A percentile compares a stretch with the other conserved stretches of the same genome.
Evolutionary conservation across 441 rosid genomes (phyloP).

Genomic region (Brassica hybrid): DNA sequence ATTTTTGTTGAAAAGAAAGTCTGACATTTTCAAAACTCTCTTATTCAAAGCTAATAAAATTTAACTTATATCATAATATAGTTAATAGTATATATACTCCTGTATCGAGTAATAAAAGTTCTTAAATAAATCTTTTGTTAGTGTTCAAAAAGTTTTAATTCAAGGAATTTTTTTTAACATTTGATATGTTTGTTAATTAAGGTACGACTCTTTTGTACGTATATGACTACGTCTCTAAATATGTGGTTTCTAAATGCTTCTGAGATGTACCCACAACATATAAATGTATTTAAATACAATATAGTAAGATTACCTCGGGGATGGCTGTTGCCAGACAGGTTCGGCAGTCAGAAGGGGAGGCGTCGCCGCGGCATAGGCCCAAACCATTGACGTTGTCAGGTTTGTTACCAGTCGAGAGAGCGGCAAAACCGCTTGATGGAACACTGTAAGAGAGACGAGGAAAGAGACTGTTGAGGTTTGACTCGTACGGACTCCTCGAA

Average conservation of each 20-base stretch:
- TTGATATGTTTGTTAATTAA: not conserved
- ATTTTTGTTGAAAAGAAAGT: not conserved
- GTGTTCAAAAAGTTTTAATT: not conserved
- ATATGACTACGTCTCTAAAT: not conserved
- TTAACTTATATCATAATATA: too few species aligned
- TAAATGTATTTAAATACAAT: not conserved
- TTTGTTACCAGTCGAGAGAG: conserved; percentile 39
- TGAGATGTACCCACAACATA: not conserved
- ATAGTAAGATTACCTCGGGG: conserved; percentile 46
- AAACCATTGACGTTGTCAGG: conserved; percentile 54
- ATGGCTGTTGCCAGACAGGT: conserved; percentile 60
- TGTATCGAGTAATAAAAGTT: not conserved
- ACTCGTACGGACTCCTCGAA: conserved; percentile 49
- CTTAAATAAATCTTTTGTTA: not conserved
- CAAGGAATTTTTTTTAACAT: not conserved
- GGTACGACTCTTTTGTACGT: not conserved
- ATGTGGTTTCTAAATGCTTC: not conserved
- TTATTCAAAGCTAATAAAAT: too few species aligned
- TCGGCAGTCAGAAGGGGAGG: conserved; percentile 52
- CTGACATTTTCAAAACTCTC: not conserved
- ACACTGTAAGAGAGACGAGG: conserved; percentile 47
- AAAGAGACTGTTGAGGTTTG: conserved; percentile 53
- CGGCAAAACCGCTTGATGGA: conserved; percentile 56
- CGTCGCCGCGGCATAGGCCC: conserved; percentile 80
- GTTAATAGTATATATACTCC: not conserved